phyloP scores from a whole-genome alignment of 148 eudicot genomes.

The Agrostemma githago region DNA sequence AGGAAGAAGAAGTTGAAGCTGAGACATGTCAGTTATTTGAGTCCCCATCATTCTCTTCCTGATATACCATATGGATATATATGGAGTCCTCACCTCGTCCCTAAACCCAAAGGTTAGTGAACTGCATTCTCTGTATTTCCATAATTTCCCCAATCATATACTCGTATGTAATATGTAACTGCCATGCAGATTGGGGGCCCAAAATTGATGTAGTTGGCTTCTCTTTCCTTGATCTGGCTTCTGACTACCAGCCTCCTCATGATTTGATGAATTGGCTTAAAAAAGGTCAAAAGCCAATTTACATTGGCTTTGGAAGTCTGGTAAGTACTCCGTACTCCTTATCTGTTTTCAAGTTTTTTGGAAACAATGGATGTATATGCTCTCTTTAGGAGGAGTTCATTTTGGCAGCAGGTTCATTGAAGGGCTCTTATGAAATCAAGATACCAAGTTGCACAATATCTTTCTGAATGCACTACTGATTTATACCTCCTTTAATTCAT shows the following conservation, averaged over 20 bases:
- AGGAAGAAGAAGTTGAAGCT: constrained; percentile 80
- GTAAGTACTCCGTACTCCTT: constrained; percentile 40
- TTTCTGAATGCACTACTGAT: constrained; percentile 3
- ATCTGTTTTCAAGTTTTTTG: background rate
- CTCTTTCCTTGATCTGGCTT: constrained; percentile 88
- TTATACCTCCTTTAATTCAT: constrained; percentile 8
- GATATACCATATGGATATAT: constrained; percentile 80
- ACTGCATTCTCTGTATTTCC: background rate
- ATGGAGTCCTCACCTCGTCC: constrained; percentile 98
- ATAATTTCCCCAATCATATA: background rate
- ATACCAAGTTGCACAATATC: background rate
- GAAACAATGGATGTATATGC: background rate
- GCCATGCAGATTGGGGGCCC: constrained; percentile 83
- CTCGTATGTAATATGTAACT: constrained; percentile 1
- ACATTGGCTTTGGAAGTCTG: constrained; percentile 91
- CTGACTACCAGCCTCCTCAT: constrained; percentile 73
- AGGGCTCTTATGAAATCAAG: constrained; percentile 1
- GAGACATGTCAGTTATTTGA: constrained; percentile 70
- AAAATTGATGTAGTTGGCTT: constrained; percentile 90
- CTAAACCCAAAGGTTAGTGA: constrained; percentile 77
- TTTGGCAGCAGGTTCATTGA: background rate
- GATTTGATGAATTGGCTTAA: constrained; percentile 68
- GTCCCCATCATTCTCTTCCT: constrained; percentile 52
- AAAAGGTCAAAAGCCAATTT: constrained; percentile 67
- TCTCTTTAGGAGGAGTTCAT: background rate